Conservation (phyloP, 2,329 filamentous ascomycete genomes). For the Epichloe baconii region DNA sequence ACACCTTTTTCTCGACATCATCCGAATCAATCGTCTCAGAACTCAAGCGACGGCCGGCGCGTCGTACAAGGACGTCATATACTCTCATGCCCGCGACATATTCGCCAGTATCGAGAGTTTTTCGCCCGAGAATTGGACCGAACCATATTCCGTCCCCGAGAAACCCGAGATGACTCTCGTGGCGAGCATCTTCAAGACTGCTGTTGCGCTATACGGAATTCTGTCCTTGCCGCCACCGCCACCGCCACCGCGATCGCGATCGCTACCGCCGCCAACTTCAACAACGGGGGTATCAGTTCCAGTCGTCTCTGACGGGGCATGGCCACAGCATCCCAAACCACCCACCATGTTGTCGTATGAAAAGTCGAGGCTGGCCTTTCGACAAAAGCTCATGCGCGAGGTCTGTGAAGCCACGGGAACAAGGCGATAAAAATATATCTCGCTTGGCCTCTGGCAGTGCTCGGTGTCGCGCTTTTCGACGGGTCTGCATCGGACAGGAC, state of each 20-base stretch:
- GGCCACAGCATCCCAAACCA: neutral
- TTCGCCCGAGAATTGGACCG: slow-evolving; percentile 2
- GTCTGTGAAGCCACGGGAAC: neutral
- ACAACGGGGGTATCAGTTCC: neutral
- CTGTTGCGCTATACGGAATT: slow-evolving; percentile 1
- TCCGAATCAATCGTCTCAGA: slow-evolving; percentile 2
- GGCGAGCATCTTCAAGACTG: slow-evolving; percentile 1
- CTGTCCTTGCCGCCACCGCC: neutral
- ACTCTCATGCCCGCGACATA: neutral
- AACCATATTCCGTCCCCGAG: slow-evolving; percentile 1
- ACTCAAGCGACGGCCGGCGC: neutral
- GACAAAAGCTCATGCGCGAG: neutral
- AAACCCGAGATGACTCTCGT: neutral
- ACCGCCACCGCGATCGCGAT: neutral
- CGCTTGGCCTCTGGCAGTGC: slow-evolving; percentile 3
- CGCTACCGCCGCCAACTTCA: neutral
- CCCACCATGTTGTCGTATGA: neutral
- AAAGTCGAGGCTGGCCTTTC: neutral
- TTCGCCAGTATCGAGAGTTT: neutral
- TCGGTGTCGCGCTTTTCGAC: slow-evolving; percentile 1
- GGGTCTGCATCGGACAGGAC: neutral
- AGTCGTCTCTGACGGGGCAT: neutral
- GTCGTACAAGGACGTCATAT: neutral
- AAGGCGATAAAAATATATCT: neutral
- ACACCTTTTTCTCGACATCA: slow-evolving; percentile 2